Percentiles rank a stretch among this genome's conserved stretches.
Conservation (phyloP, 495 filamentous ascomycete genomes). For the Sphaerosporella brunnea region DNA sequence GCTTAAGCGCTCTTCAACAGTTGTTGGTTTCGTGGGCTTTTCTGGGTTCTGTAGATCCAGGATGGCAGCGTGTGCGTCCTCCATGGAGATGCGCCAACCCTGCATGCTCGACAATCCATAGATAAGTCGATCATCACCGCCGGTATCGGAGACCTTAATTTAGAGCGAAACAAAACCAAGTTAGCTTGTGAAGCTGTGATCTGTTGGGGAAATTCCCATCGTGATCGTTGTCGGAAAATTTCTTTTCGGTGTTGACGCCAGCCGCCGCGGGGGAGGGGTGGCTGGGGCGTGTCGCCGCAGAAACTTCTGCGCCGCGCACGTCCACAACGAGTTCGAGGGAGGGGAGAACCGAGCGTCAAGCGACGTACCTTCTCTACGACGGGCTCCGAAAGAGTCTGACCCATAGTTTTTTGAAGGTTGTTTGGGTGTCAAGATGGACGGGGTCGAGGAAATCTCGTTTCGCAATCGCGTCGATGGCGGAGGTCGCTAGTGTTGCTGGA, state of each 20-base stretch:
- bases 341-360: not conserved
- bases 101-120: constrained; percentile 98
- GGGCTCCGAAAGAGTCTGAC: constrained; percentile 97
- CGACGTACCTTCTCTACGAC: constrained; percentile 88
- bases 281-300: not conserved
- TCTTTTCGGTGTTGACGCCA: too few relatives aligned
- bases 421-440: too few relatives aligned
- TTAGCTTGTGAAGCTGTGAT: too few relatives aligned
- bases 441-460: too few relatives aligned
- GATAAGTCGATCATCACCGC: constrained; percentile 78
- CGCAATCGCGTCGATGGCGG: too few relatives aligned
- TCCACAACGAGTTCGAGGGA: not conserved
- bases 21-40: constrained; percentile 40
- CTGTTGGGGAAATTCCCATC: too few relatives aligned
- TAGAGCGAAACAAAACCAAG: constrained; percentile 14
- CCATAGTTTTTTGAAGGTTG: too few relatives aligned
- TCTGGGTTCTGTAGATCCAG: constrained; percentile 64
- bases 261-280: too few relatives aligned
- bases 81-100: constrained; percentile 99
- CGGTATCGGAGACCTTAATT: constrained; percentile 61
- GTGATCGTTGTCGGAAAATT: too few relatives aligned
- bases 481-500: too few relatives aligned
- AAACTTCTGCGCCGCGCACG: not conserved
- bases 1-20: constrained; percentile 55
- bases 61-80: constrained; percentile 78